Percentiles rank a stretch among this genome's conserved stretches.
Evolutionary conservation across 768 basidiomycete species (phyloP).

Genomic region (Termitomyces sp.): DNA sequence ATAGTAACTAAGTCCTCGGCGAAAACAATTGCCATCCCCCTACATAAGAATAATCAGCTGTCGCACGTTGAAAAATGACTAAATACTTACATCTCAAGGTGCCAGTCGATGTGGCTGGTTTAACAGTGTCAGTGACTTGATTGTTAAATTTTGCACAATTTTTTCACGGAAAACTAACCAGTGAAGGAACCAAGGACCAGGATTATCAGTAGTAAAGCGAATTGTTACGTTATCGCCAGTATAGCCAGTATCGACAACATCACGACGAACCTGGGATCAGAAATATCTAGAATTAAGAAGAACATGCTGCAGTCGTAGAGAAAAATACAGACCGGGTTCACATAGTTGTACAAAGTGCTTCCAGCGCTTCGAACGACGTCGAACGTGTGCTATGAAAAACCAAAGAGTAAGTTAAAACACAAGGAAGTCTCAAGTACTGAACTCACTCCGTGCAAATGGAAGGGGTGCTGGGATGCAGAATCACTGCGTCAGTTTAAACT

Average conservation of each 20-base stretch:
- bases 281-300: background rate
- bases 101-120: too few species aligned
- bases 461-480: too few species aligned
- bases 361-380: background rate
- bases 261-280: background rate
- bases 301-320: background rate
- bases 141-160: background rate
- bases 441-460: too few species aligned
- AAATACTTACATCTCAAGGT: too few species aligned
- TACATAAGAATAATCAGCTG: background rate
- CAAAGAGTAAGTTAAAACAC: background rate
- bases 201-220: background rate
- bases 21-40: slow-evolving; percentile 27
- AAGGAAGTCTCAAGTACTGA: background rate
- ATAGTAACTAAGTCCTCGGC: slow-evolving; percentile 22
- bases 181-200: slow-evolving; percentile 2
- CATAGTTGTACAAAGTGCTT: background rate
- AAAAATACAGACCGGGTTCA: background rate
- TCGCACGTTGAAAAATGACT: background rate
- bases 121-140: background rate
- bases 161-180: background rate
- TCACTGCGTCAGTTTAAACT: slow-evolving; percentile 4
- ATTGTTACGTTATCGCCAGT: background rate
- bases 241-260: background rate
- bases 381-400: background rate